Base-by-base conservation (phyloP, 495 filamentous ascomycete species). In the Aspergillus hancockii region DNA sequence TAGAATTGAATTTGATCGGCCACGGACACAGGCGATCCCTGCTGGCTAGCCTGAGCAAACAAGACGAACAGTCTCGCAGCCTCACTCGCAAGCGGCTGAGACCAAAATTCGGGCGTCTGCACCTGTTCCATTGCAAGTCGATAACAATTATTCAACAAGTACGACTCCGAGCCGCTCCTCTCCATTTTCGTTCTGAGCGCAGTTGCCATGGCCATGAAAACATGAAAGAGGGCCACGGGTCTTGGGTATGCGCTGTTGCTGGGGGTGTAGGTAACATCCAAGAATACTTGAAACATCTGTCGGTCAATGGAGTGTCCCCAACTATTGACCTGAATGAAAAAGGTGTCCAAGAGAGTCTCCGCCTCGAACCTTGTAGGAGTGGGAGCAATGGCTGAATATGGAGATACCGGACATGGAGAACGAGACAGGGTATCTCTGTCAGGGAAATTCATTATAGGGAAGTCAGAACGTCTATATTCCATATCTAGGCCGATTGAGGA, bases 161-260 rank as follows among this genome's bases (percentile, higher is more conserved):
- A 21, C 8, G 31, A 46, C 8, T 54, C 52, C 1, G 50, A 34
- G 4, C 51, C 43, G 16, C 49, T 5, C 4, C 38, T 49, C 8
- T 56, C 55, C 19, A 10, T 22, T 25, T 62, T 54, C 36, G 62
- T 41, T n/a, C 52, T 19, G n/a, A 65, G 40, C 8, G 36, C 59
- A n/a, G 59, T 43, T 8, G 63, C 63, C 59, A 65, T 65, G 0
- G 63, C 58, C 63, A 65, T 61, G 51, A 59, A 59, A 8, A 65
- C 63, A 14, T 61, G 63, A 19, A 61, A 65, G n/a, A 51, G 49
- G 1, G 63, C 63, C 59, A 65, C 59, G 0, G 63, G 56, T 4
- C 30, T 21, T 0, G 55, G 21, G 23, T 50, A 61, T 8, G 47
- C 8, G 19, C 23, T 25, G 3, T 0, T 23, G 2, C 14, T 31